These are phyloP conservation scores for Microthyrium microscopicum DNA, from an alignment of 2,329 filamentous ascomycete species.

Conservation along the genomic window DNA sequence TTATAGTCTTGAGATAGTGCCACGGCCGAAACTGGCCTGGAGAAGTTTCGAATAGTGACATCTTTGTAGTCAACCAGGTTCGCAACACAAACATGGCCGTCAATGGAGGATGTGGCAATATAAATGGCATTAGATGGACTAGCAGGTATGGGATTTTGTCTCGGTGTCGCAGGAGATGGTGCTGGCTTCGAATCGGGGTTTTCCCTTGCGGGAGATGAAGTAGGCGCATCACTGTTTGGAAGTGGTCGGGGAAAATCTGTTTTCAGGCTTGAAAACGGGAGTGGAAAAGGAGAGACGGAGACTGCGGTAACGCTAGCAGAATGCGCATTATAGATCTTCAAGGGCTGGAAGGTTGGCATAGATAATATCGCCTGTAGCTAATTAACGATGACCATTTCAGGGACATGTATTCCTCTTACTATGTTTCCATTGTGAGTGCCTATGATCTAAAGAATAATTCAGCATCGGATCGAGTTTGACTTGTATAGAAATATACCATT, in stretches of 20 bases:
- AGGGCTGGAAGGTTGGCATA: conserved; percentile 60
- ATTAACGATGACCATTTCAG: neutral
- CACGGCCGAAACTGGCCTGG: conserved; percentile 78
- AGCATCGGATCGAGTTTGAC: neutral
- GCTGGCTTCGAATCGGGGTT: conserved; percentile 18
- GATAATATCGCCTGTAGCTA: conserved; percentile 68
- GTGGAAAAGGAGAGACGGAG: conserved; percentile 76
- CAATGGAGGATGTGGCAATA: conserved; percentile 83
- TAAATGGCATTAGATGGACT: conserved; percentile 82
- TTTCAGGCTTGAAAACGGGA: conserved; percentile 30
- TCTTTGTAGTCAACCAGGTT: conserved; percentile 79
- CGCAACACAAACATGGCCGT: conserved; percentile 87
- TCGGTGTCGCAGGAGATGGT: conserved; percentile 35
- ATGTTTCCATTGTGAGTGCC: conserved; percentile 96
- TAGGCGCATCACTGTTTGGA: conserved; percentile 7
- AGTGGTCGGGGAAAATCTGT: conserved; percentile 9
- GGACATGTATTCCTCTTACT: conserved; percentile 33
- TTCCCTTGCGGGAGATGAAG: conserved; percentile 27
- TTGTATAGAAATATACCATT: conserved; percentile 45
- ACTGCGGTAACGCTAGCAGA: conserved; percentile 78
- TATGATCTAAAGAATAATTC: conserved; percentile 43
- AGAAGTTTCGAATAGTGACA: conserved; percentile 83
- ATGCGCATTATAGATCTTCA: conserved; percentile 84
- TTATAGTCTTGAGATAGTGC: conserved; percentile 92
- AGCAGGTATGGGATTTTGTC: conserved; percentile 44